Evolutionary conservation across 441 rosid genomes (phyloP).

Genomic region (Populus hybrid): DNA sequence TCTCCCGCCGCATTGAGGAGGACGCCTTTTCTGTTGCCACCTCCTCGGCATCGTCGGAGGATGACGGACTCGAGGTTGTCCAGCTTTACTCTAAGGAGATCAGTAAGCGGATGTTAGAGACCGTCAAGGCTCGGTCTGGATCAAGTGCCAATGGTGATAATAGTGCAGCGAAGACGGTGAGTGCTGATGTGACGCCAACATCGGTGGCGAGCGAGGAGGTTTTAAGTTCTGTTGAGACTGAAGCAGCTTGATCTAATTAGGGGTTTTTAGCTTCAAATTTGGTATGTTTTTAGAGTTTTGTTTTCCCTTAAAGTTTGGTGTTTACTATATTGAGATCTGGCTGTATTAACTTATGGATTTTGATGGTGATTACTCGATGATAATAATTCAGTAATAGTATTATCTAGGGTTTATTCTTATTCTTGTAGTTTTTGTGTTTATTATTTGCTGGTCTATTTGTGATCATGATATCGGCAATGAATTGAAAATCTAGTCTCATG

Average conservation of each 20-base stretch:
- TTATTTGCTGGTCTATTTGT: background rate
- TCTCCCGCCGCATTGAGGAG: slow-evolving; percentile 67
- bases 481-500: background rate
- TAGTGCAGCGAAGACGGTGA: slow-evolving; percentile 11
- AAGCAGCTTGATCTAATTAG: slow-evolving; percentile 35
- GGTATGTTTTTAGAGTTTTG: slow-evolving; percentile 14
- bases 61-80: slow-evolving; percentile 81
- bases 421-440: background rate
- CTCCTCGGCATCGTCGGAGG: slow-evolving; percentile 40
- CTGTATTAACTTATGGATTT: slow-evolving; percentile 33
- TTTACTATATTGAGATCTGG: slow-evolving; percentile 26
- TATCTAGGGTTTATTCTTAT: background rate
- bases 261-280: slow-evolving; percentile 11
- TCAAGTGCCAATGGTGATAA: slow-evolving; percentile 19
- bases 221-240: slow-evolving; percentile 31
- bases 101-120: slow-evolving; percentile 78
- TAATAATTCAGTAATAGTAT: slow-evolving; percentile 6
- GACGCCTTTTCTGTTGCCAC: slow-evolving; percentile 66
- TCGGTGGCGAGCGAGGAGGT: slow-evolving; percentile 18
- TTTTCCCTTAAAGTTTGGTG: background rate
- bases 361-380: slow-evolving; percentile 11
- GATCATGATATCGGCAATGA: background rate
- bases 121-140: slow-evolving; percentile 54
- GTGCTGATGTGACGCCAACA: slow-evolving; percentile 2
- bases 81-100: slow-evolving; percentile 86